Conservation (phyloP, 371 early-diverging fungal species). For the Mucor velutinosus region DNA sequence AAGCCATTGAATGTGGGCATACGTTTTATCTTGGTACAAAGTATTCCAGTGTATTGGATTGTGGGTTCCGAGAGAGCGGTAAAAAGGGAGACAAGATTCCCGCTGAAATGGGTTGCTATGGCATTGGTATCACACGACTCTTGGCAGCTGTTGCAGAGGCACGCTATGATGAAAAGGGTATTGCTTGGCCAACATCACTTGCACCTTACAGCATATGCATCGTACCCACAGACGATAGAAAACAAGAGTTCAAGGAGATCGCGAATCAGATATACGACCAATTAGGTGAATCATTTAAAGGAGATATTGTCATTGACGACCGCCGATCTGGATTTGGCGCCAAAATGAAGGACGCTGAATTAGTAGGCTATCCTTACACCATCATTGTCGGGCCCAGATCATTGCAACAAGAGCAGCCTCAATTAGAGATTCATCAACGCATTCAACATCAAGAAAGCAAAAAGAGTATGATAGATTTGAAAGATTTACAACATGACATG, state of each 20-base stretch:
- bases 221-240: constrained; percentile 57
- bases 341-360: constrained; percentile 75
- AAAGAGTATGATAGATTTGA: not conserved
- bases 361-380: constrained; percentile 75
- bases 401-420: constrained; percentile 27
- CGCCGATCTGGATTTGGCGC: constrained; percentile 63
- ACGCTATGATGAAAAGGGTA: constrained; percentile 64
- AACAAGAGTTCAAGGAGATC: constrained; percentile 31
- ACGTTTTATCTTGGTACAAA: constrained; percentile 90
- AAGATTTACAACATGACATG: not conserved
- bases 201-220: constrained; percentile 78
- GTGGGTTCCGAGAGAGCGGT: constrained; percentile 49
- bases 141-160: constrained; percentile 81
- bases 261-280: constrained; percentile 55
- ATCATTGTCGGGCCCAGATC: constrained; percentile 68
- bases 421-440: not conserved
- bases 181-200: constrained; percentile 75
- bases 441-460: not conserved
- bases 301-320: constrained; percentile 64
- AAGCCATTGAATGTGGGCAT: constrained; percentile 90
- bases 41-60: constrained; percentile 74
- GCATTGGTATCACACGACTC: constrained; percentile 83
- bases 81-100: constrained; percentile 34
- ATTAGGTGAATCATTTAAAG: constrained; percentile 1
- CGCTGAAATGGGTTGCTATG: constrained; percentile 93